Percentiles rank a stretch among this genome's conserved stretches.
Conservation (phyloP, 139 green algal genomes). For the Dunaliella sp. region DNA sequence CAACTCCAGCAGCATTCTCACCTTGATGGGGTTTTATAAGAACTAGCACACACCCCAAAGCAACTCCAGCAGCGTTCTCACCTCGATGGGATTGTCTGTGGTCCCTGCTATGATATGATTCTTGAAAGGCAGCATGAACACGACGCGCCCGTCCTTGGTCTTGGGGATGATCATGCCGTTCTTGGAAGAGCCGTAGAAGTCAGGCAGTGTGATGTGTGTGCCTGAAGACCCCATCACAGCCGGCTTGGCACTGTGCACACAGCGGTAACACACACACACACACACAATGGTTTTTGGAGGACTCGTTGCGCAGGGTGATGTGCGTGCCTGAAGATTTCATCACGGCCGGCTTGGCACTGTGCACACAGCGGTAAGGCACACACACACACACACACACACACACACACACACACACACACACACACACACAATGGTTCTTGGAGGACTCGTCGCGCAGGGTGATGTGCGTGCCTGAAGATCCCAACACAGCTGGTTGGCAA, state of each 20-base stretch:
- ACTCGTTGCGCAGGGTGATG: slow-evolving; percentile 88
- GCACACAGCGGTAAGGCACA: no score
- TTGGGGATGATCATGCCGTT: slow-evolving; percentile 96
- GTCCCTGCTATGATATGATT: slow-evolving; percentile 89
- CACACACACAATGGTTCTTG: no score
- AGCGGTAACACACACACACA: no score
- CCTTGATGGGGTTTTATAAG: slow-evolving; percentile 3
- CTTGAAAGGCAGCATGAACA: slow-evolving; percentile 96
- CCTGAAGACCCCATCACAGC: slow-evolving; percentile 82
- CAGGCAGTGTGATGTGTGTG: slow-evolving; percentile 90
- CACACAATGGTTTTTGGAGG: slow-evolving; percentile 49
- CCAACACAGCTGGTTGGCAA: slow-evolving; percentile 62
- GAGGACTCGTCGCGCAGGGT: slow-evolving; percentile 84
- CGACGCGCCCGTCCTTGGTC: slow-evolving; percentile 83
- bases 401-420: no score
- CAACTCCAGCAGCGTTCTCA: no score
- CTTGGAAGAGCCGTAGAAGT: slow-evolving; percentile 81
- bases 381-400: no score
- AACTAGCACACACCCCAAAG: no score
- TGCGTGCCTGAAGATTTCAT: slow-evolving; percentile 77
- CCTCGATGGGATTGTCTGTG: slow-evolving; percentile 60
- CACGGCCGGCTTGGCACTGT: slow-evolving; percentile 54
- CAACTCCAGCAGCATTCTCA: no score
- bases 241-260: neutral
- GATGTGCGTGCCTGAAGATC: slow-evolving; percentile 81